phyloP scores from a whole-genome alignment of 2,329 filamentous ascomycete species.

The Arthroderma sp. region DNA sequence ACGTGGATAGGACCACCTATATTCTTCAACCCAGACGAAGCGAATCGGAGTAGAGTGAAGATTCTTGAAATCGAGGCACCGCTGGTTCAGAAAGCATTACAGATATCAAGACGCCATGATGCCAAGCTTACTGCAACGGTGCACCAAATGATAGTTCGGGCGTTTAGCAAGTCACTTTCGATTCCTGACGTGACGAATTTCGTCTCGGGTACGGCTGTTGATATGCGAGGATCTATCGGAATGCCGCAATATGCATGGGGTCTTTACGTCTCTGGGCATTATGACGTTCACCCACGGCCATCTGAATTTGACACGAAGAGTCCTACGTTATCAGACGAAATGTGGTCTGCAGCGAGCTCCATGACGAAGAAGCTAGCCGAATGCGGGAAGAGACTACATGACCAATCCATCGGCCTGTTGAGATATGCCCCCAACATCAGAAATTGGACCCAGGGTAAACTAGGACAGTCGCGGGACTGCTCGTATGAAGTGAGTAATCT shows the following conservation, averaged over 20 bases:
- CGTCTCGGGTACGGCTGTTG: slow-evolving; percentile 26
- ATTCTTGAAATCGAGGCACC: slow-evolving; percentile 20
- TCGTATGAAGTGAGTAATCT: slow-evolving; percentile 38
- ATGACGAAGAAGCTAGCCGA: slow-evolving; percentile 23
- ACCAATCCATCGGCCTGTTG: slow-evolving; percentile 33
- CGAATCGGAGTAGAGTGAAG: neutral
- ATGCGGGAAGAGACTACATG: slow-evolving; percentile 18
- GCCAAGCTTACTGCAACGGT: slow-evolving; percentile 32
- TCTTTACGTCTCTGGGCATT: slow-evolving; percentile 21
- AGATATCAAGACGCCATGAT: slow-evolving; percentile 19
- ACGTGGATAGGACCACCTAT: neutral
- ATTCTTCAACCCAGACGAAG: neutral
- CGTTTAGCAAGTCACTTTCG: slow-evolving; percentile 21
- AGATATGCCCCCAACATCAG: slow-evolving; percentile 28
- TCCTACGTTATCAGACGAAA: slow-evolving; percentile 12
- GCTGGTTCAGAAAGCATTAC: slow-evolving; percentile 18
- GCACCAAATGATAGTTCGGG: slow-evolving; percentile 28
- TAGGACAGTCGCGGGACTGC: slow-evolving; percentile 25
- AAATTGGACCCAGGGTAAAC: slow-evolving; percentile 27
- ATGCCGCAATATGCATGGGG: slow-evolving; percentile 24
- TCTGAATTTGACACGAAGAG: neutral
- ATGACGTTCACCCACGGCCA: slow-evolving; percentile 14
- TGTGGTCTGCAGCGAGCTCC: slow-evolving; percentile 23
- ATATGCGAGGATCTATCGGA: slow-evolving; percentile 27
- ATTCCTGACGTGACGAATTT: slow-evolving; percentile 19